Evolutionary conservation across 2,329 filamentous ascomycete species (phyloP).

Genomic region (Cladosporium austrohemisphaericum): DNA sequence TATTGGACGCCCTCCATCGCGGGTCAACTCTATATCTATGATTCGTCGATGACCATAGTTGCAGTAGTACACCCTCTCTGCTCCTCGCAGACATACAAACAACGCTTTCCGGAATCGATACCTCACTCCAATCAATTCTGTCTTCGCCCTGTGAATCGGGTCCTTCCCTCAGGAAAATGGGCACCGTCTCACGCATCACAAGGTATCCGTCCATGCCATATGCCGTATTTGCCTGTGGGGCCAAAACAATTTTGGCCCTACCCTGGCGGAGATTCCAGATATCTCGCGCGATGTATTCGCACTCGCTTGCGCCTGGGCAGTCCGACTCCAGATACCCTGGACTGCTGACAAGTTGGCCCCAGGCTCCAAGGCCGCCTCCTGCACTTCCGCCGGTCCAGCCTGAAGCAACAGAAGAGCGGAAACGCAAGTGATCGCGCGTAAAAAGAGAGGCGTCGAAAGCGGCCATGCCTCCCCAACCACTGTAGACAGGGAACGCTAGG

Average conservation of each 20-base stretch:
- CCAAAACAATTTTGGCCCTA: slow-evolving; percentile 4
- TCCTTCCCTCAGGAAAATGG: not conserved
- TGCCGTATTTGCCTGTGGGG: not conserved
- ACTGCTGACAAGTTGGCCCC: slow-evolving; percentile 10
- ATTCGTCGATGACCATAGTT: not conserved
- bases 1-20: too few species aligned
- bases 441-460: slow-evolving; percentile 12
- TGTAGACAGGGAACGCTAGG: slow-evolving; percentile 9
- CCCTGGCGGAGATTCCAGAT: slow-evolving; percentile 15
- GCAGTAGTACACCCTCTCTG: not conserved
- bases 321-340: slow-evolving; percentile 9
- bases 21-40: not conserved
- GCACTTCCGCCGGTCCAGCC: slow-evolving; percentile 14
- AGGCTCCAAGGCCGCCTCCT: slow-evolving; percentile 3
- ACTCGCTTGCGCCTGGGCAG: slow-evolving; percentile 14
- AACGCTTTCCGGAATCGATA: not conserved
- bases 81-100: slow-evolving; percentile 4
- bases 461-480: slow-evolving; percentile 14
- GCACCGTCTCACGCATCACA: not conserved
- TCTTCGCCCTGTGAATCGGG: not conserved
- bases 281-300: slow-evolving; percentile 12
- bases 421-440: slow-evolving; percentile 8
- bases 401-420: slow-evolving; percentile 1
- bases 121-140: slow-evolving; percentile 1
- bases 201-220: not conserved